Base-by-base conservation (phyloP, 257 asterid genomes). In the Solanum clarkiae region DNA sequence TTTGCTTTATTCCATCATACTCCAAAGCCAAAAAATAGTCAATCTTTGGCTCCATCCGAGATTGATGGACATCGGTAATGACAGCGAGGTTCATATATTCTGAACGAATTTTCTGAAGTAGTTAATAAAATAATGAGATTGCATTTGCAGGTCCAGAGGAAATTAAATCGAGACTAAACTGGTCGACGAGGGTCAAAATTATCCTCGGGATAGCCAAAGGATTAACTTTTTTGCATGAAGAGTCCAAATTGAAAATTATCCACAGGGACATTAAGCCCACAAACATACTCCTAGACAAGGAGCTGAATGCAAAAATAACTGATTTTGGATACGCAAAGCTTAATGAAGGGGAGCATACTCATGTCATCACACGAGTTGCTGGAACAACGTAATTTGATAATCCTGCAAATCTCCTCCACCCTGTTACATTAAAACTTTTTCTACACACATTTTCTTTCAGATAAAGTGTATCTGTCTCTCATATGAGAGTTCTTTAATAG, bases 251-350 rank as follows among this genome's bases (percentile, higher is more conserved):
- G 40, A 44, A 84, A 59, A 56, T 87, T 53, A 82, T 84, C 72
- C 89, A 87, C 60, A 81, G 89, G 29, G 86, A 84, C 18, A 87
- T 87, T 8, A 84, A 84, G 71, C 79, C 86, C 8, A 87, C 86
- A 11, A 87, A 87, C 57, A 81, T 87, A 56, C 86, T 87, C 47
- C 85, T 87, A 36, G 87, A 87, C 24, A 60, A 87, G 82, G 87
- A 87, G 11, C 49, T 84, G 55, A 72, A 72, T 29, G 84, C 87
- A 11, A 87, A 87, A 80, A 81, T 87, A 59, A 72, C 89, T 36
- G 86, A 87, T 47, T 87, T 87, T 40, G 87, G 89, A 71, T 84
- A 32, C n/a, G 87, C 89, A 13, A 69, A 74, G 63, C 71, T 59
- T 42, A 55, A 36, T 14, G 84, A 81, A n/a, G 89, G 42, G 75